A percentile compares a stretch with the other conserved stretches of the same genome.
These are phyloP conservation scores for Phytophthora hibernalis DNA, from an alignment of 352 stramenopile species.

Conservation along the genomic window DNA sequence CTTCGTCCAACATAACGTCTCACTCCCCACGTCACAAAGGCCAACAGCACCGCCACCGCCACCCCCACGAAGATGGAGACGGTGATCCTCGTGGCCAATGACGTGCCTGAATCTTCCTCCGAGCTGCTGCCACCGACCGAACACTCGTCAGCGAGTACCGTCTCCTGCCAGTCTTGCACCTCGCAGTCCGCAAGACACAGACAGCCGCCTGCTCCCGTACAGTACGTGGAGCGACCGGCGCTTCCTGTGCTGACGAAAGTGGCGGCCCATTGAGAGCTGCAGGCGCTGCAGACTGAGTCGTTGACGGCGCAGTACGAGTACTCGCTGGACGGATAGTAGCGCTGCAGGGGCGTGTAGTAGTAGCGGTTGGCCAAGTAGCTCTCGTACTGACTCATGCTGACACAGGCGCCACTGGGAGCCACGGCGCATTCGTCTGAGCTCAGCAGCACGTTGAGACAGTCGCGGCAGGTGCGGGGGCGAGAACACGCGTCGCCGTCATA, in stretches of 20 bases:
- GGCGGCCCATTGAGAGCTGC: conserved; percentile 36
- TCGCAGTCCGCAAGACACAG: conserved; percentile 55
- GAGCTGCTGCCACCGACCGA: conserved; percentile 12
- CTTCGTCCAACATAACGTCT: conserved; percentile 18
- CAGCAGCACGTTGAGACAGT: conserved; percentile 44
- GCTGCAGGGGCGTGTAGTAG: conserved; percentile 56
- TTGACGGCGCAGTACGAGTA: conserved; percentile 51
- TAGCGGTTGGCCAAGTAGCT: conserved; percentile 42
- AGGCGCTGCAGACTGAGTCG: conserved; percentile 44
- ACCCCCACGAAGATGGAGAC: conserved; percentile 37
- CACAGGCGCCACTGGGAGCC: conserved; percentile 41
- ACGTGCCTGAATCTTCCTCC: conserved; percentile 8
- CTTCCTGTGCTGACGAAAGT: conserved; percentile 38
- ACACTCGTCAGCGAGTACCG: conserved; percentile 40
- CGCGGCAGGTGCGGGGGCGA: conserved; percentile 32
- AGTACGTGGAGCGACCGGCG: conserved; percentile 33
- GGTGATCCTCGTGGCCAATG: conserved; percentile 34
- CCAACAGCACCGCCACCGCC: conserved; percentile 29
- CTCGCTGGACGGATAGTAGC: conserved; percentile 49
- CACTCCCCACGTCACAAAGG: conserved; percentile 36
- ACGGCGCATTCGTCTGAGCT: conserved; percentile 38
- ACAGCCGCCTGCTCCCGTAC: conserved; percentile 43
- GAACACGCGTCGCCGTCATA: conserved; percentile 34
- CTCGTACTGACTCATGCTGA: conserved; percentile 45
- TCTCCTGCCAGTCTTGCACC: conserved; percentile 29